A percentile compares a stretch with the other conserved stretches of the same genome.
phyloP scores from a whole-genome alignment of 2,329 filamentous ascomycete species.

The Lasiodiplodia sp. region DNA sequence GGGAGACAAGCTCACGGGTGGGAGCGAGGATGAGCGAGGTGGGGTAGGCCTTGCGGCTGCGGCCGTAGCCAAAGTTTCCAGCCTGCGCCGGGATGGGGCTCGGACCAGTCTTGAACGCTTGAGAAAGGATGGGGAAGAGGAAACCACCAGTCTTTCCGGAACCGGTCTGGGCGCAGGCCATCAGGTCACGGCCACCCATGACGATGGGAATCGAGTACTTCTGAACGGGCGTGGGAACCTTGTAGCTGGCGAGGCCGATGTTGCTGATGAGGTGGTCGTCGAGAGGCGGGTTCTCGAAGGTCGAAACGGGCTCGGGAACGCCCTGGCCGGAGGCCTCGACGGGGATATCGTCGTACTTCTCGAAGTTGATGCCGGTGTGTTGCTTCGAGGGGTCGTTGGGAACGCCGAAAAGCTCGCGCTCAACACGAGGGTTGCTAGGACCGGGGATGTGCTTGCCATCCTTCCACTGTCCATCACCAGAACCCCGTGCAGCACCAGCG shows the following conservation, averaged over 20 bases:
- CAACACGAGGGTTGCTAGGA: conserved; percentile 83
- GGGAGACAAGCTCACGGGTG: conserved; percentile 96
- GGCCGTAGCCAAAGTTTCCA: conserved; percentile 74
- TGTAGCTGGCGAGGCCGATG: conserved; percentile 94
- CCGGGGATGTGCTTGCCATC: conserved; percentile 97
- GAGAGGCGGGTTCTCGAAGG: conserved; percentile 92
- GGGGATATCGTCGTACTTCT: conserved; percentile 99
- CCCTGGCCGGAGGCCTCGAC: conserved; percentile 95
- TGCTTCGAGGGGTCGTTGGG: conserved; percentile 93
- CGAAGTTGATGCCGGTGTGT: conserved; percentile 99
- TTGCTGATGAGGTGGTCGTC: conserved; percentile 93
- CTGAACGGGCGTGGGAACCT: conserved; percentile 94
- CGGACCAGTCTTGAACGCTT: conserved; percentile 90
- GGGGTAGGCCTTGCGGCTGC: conserved; percentile 96
- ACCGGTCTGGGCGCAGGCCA: conserved; percentile 99
- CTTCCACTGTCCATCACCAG: conserved; percentile 94
- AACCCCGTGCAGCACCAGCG: conserved; percentile 72
- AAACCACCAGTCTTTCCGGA: conserved; percentile 99
- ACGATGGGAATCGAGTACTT: conserved; percentile 99
- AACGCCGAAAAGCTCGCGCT: conserved; percentile 94
- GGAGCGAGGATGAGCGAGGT: conserved; percentile 95
- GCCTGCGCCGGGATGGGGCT: conserved; percentile 69
- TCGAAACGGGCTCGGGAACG: conserved; percentile 88
- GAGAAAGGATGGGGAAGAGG: conserved; percentile 98
- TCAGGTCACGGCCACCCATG: conserved; percentile 95